phyloP scores from a whole-genome alignment of 225 moss, liverwort and hornwort species.

The Physcomitrellopsis africana region DNA sequence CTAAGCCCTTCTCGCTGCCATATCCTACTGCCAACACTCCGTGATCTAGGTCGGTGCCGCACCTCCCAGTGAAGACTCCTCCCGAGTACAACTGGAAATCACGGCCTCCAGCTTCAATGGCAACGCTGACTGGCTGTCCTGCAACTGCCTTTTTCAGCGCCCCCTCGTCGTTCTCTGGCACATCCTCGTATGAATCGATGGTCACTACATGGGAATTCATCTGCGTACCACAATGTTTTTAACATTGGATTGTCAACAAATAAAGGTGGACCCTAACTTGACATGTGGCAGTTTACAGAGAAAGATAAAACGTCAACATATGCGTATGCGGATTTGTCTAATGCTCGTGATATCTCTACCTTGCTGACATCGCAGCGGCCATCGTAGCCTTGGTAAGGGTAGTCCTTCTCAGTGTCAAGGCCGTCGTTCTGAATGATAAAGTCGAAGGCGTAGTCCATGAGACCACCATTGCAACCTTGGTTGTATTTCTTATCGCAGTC shows the following conservation, averaged over 20 bases:
- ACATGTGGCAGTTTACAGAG: no score
- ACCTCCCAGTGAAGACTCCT: slow-evolving; percentile 42
- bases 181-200: slow-evolving; percentile 67
- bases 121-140: slow-evolving; percentile 57
- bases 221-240: slow-evolving; percentile 16
- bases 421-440: slow-evolving; percentile 64
- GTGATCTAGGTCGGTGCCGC: slow-evolving; percentile 58
- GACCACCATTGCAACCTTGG: slow-evolving; percentile 69
- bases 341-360: no score
- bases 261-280: no score
- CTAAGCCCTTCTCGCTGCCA: slow-evolving; percentile 40
- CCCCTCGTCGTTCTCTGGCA: slow-evolving; percentile 50
- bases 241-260: not conserved
- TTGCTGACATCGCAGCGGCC: slow-evolving; percentile 39
- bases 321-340: no score
- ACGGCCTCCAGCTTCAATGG: slow-evolving; percentile 65
- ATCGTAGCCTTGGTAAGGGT: slow-evolving; percentile 54
- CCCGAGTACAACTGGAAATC: slow-evolving; percentile 60
- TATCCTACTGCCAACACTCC: slow-evolving; percentile 56
- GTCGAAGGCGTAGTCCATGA: slow-evolving; percentile 70
- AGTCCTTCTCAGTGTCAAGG: slow-evolving; percentile 60
- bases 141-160: slow-evolving; percentile 50
- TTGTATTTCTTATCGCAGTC: slow-evolving; percentile 65
- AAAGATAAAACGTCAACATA: no score
- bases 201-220: slow-evolving; percentile 61